These are phyloP conservation scores for Boletus subcaerulescens DNA, from an alignment of 768 basidiomycete species.

Conservation along the genomic window DNA sequence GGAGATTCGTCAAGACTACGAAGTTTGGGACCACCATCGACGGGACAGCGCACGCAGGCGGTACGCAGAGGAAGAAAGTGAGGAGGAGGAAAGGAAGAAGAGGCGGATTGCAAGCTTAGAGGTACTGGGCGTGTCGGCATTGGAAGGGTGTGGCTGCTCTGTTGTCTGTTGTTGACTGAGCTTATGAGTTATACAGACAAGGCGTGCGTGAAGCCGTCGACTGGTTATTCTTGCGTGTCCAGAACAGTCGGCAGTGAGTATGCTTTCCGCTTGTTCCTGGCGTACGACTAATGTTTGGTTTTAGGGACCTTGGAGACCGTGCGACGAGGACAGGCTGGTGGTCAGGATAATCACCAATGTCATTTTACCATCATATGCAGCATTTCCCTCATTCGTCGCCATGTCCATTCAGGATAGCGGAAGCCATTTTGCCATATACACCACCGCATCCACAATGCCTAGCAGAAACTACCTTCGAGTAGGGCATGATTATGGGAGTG, in stretches of 20 bases:
- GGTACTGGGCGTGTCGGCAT: slow-evolving; percentile 86
- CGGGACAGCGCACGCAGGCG: slow-evolving; percentile 62
- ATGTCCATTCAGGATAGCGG: neutral
- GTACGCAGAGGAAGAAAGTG: slow-evolving; percentile 47
- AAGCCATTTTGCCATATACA: too few relatives aligned
- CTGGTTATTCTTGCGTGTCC: slow-evolving; percentile 92
- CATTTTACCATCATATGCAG: neutral
- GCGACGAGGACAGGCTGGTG: slow-evolving; percentile 11
- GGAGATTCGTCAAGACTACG: slow-evolving; percentile 87
- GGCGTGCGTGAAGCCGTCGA: slow-evolving; percentile 89
- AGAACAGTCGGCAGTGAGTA: slow-evolving; percentile 73
- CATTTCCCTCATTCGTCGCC: neutral
- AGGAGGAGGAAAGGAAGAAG: slow-evolving; percentile 42
- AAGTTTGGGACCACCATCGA: slow-evolving; percentile 80
- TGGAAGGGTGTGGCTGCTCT: slow-evolving; percentile 67
- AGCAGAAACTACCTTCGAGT: too few relatives aligned
- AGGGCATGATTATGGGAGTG: too few relatives aligned
- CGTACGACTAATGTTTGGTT: neutral
- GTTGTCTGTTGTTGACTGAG: neutral
- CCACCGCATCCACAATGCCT: too few relatives aligned
- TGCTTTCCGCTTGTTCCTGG: neutral
- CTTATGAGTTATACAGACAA: slow-evolving; percentile 47
- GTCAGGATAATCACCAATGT: neutral
- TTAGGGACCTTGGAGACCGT: slow-evolving; percentile 20
- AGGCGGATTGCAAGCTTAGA: slow-evolving; percentile 73